These are phyloP conservation scores for Purpureocillium lavendulum DNA, from an alignment of 2,329 filamentous ascomycete species.

Conservation along the genomic window DNA sequence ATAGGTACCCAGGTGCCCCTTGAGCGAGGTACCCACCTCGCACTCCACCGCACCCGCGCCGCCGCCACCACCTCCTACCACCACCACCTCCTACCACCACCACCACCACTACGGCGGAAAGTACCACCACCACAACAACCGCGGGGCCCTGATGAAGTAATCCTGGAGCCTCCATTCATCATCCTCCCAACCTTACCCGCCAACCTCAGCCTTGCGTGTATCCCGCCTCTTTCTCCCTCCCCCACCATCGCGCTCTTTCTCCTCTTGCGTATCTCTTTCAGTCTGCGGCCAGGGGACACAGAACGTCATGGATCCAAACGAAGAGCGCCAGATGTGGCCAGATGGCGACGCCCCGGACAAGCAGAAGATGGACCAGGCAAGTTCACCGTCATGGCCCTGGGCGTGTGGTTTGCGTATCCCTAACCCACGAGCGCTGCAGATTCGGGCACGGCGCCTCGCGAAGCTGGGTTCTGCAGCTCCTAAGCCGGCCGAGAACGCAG, in stretches of 20 bases:
- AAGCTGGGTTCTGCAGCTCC: slow-evolving; percentile 34
- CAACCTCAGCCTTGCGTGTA: not conserved
- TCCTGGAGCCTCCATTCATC: too few species aligned
- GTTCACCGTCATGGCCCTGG: slow-evolving; percentile 4
- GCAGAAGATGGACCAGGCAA: slow-evolving; percentile 50
- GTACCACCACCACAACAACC: too few species aligned
- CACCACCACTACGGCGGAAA: too few species aligned
- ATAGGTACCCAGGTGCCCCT: too few species aligned
- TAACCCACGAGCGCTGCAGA: slow-evolving; percentile 20
- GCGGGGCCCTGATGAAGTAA: too few species aligned
- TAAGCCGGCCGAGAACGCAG: slow-evolving; percentile 20
- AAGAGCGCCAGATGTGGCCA: slow-evolving; percentile 26
- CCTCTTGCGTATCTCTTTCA: not conserved
- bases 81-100: too few species aligned
- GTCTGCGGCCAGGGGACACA: not conserved
- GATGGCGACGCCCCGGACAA: slow-evolving; percentile 46
- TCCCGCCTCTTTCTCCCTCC: slow-evolving; percentile 1
- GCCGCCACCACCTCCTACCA: too few species aligned
- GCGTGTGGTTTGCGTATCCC: not conserved
- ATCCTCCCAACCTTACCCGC: not conserved
- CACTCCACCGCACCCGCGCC: too few species aligned
- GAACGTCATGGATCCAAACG: slow-evolving; percentile 35
- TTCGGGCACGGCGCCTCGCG: slow-evolving; percentile 39
- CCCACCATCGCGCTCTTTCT: not conserved
- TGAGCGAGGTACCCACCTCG: too few species aligned